Evolutionary conservation across 495 filamentous ascomycete species (phyloP).

Genomic region (Darksidea phi): DNA sequence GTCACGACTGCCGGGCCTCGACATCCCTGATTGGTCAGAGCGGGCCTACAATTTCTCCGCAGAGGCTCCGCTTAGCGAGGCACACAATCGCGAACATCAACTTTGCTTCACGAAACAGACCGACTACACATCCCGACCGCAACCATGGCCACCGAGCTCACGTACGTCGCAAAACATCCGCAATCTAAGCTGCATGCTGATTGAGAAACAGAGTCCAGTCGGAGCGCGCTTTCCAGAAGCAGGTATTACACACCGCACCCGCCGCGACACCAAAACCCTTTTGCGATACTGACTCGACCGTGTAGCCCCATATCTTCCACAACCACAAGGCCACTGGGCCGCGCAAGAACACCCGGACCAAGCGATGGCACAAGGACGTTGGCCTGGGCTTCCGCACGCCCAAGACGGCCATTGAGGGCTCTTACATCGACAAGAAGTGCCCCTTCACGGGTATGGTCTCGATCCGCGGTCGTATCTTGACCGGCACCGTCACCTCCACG

Average conservation of each 20-base stretch:
- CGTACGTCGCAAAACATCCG: constrained; percentile 35
- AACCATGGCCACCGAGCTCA: constrained; percentile 97
- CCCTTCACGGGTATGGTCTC: constrained; percentile 97
- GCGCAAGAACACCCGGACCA: constrained; percentile 76
- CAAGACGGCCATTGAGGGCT: constrained; percentile 94
- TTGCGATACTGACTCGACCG: constrained; percentile 14
- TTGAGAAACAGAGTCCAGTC: constrained; percentile 65
- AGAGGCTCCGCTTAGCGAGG: background rate
- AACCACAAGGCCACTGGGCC: constrained; percentile 64
- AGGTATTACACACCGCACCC: constrained; percentile 16
- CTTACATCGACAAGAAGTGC: constrained; percentile 99
- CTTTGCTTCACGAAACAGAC: constrained; percentile 2
- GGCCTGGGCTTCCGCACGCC: constrained; percentile 98
- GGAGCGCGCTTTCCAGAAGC: constrained; percentile 95
- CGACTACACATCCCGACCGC: constrained; percentile 49
- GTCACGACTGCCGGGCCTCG: no score
- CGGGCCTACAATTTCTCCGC: background rate
- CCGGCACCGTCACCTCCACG: constrained; percentile 96
- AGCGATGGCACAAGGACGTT: constrained; percentile 99
- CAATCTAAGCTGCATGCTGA: constrained; percentile 8
- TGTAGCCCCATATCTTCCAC: constrained; percentile 99
- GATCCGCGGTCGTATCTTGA: constrained; percentile 99
- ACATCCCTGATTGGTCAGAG: no score
- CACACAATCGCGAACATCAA: constrained; percentile 1
- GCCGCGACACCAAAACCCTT: constrained; percentile 1